Percentiles rank a stretch among this genome's conserved stretches.
Evolutionary conservation across 2,329 filamentous ascomycete genomes (phyloP).

Genomic region (Metarhizium humberi): DNA sequence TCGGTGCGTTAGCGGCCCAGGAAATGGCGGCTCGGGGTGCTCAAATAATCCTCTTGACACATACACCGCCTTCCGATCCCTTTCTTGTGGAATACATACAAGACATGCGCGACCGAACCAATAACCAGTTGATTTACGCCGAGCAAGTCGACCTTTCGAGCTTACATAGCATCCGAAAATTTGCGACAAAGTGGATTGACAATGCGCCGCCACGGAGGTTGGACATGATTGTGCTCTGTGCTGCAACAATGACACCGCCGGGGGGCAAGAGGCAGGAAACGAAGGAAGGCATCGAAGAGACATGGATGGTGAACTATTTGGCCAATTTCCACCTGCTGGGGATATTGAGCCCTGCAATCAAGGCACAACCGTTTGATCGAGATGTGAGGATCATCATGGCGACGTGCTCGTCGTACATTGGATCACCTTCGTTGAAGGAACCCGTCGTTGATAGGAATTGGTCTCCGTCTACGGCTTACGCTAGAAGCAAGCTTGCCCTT

Average conservation of each 20-base stretch:
- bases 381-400: constrained; percentile 83
- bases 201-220: constrained; percentile 81
- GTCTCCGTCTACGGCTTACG: constrained; percentile 49
- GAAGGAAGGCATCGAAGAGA: constrained; percentile 72
- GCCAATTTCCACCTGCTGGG: constrained; percentile 92
- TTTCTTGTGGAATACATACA: constrained; percentile 91
- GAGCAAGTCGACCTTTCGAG: constrained; percentile 87
- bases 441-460: constrained; percentile 39
- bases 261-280: constrained; percentile 54
- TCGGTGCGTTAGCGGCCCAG: constrained; percentile 69
- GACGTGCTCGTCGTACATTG: constrained; percentile 83
- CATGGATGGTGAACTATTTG: constrained; percentile 92
- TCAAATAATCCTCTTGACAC: constrained; percentile 84
- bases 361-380: constrained; percentile 85
- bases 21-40: constrained; percentile 74
- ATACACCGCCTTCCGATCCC: constrained; percentile 68
- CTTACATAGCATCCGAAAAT: constrained; percentile 82
- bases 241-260: constrained; percentile 63
- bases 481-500: constrained; percentile 66
- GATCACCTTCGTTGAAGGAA: constrained; percentile 56
- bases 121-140: constrained; percentile 85
- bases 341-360: constrained; percentile 81
- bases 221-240: constrained; percentile 87
- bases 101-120: constrained; percentile 66
- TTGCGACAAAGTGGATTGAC: constrained; percentile 97